Evolutionary conservation across 169 alveolate species (phyloP).

Genomic region (Eimeria acervulina): DNA sequence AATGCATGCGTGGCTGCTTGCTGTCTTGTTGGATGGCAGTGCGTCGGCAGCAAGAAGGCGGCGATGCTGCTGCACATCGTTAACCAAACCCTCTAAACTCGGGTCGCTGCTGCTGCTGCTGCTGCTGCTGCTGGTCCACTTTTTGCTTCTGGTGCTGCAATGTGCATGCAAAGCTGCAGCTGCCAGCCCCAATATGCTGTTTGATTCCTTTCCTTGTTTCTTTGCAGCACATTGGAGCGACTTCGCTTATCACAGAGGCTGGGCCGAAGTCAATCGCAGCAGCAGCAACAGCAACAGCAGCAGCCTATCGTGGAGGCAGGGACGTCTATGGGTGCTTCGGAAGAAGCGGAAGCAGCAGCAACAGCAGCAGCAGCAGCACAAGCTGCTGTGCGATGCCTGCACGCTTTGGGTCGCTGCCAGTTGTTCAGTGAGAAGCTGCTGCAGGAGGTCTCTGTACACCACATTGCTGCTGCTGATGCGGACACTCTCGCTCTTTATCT

Average conservation of each 20-base stretch:
- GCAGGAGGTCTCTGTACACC: constrained; percentile 31
- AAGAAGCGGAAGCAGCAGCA: neutral
- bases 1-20: no score
- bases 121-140: no score
- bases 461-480: constrained; percentile 9
- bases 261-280: neutral
- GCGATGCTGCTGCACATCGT: no score
- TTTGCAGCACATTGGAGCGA: constrained; percentile 43
- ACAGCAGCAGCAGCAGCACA: neutral
- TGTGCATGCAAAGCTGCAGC: no score
- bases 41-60: no score
- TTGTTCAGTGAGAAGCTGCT: constrained; percentile 53
- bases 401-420: constrained; percentile 52
- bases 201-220: neutral
- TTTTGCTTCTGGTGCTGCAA: no score
- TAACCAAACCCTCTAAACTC: no score
- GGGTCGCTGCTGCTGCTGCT: no score
- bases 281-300: neutral
- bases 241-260: neutral
- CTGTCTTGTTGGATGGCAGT: no score
- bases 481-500: constrained; percentile 16
- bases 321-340: neutral
- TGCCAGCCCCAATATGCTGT: no score
- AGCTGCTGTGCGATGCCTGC: constrained; percentile 36
- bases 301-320: neutral